Evolutionary conservation across 495 filamentous ascomycete genomes (phyloP).

Genomic region (Neurospora terricola): DNA sequence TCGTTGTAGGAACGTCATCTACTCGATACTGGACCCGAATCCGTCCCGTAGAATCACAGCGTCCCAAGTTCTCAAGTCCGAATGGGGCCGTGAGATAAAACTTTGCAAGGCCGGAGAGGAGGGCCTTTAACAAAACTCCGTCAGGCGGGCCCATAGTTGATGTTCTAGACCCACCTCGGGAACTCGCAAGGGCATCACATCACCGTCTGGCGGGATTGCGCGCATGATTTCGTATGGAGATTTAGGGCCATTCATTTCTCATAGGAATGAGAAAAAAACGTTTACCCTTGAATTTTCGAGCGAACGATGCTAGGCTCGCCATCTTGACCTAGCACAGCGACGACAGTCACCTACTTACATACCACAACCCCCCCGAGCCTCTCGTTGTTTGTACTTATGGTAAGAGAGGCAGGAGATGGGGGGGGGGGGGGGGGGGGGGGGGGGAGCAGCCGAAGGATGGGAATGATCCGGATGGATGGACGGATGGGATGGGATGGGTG

Average conservation of each 20-base stretch:
- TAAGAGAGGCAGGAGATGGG: not conserved
- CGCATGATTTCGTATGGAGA: not conserved
- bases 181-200: slow-evolving; percentile 1
- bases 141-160: slow-evolving; percentile 5
- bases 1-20: slow-evolving; percentile 96
- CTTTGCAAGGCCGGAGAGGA: slow-evolving; percentile 93
- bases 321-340: not conserved
- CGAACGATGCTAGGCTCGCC: not conserved
- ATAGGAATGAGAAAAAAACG: not conserved
- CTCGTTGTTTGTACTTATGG: not conserved
- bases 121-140: slow-evolving; percentile 47
- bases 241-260: not conserved
- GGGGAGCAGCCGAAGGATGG: not conserved
- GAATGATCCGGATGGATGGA: not conserved
- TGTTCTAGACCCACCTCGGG: not conserved
- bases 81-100: slow-evolving; percentile 96
- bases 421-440: too few relatives aligned
- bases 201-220: slow-evolving; percentile 13
- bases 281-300: not conserved
- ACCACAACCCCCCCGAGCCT: not conserved
- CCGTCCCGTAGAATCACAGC: slow-evolving; percentile 84
- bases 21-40: slow-evolving; percentile 97
- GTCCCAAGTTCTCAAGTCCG: slow-evolving; percentile 91
- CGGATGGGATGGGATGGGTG: not conserved
- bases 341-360: not conserved